A percentile compares a stretch with the other conserved stretches of the same genome.
Conservation (phyloP, 495 filamentous ascomycete genomes). For the Corynascus novoguineensis region DNA sequence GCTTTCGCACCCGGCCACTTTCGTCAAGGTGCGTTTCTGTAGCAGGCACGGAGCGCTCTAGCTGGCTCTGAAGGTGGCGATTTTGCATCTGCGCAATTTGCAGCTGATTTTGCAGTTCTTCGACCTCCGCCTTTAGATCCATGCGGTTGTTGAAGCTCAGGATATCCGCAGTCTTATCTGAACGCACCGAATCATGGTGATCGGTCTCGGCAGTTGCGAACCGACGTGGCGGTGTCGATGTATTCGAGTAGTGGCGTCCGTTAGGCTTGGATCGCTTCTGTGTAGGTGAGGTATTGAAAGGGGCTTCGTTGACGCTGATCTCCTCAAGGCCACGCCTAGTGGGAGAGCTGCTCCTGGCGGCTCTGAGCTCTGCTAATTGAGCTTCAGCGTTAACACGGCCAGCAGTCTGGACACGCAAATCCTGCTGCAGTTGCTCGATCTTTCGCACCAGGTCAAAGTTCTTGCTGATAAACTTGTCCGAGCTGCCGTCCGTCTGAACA, state of each 20-base stretch:
- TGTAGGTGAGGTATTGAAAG: constrained; percentile 69
- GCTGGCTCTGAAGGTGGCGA: constrained; percentile 83
- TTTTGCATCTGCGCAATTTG: constrained; percentile 96
- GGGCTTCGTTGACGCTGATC: constrained; percentile 76
- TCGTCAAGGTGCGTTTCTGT: constrained; percentile 62
- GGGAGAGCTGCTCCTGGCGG: constrained; percentile 67
- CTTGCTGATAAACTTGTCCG: constrained; percentile 45
- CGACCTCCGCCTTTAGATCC: constrained; percentile 86
- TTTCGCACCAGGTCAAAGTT: constrained; percentile 82
- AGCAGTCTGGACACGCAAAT: constrained; percentile 78
- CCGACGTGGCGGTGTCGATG: constrained; percentile 69
- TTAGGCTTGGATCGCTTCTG: constrained; percentile 72
- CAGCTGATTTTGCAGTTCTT: constrained; percentile 89
- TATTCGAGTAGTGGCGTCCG: constrained; percentile 62
- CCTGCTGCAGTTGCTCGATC: constrained; percentile 81
- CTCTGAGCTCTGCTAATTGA: constrained; percentile 74
- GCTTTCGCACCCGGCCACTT: constrained; percentile 80
- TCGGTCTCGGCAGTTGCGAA: constrained; percentile 62
- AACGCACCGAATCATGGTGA: constrained; percentile 69
- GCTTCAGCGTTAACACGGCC: constrained; percentile 76
- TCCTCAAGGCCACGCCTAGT: constrained; percentile 70
- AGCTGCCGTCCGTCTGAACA: constrained; percentile 41
- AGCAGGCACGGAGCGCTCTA: constrained; percentile 58
- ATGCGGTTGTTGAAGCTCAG: constrained; percentile 82
- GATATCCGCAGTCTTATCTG: constrained; percentile 85